Evolutionary conservation across 257 asterid genomes (phyloP).

Genomic region (Solanum sitiens): DNA sequence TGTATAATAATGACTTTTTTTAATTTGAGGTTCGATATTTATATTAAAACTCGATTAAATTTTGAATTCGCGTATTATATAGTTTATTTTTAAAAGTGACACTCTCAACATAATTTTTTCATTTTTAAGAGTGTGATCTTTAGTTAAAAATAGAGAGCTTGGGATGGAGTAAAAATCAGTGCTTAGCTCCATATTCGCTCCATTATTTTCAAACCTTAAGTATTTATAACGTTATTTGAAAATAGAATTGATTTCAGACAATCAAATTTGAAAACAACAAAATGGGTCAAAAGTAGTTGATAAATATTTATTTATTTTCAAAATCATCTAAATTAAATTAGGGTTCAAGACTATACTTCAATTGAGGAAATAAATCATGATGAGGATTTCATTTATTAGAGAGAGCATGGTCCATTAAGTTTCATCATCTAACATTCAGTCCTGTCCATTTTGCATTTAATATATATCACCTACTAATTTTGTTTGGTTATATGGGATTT

Average conservation of each 20-base stretch:
- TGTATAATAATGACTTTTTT: neutral
- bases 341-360: neutral
- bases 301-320: neutral
- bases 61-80: rapidly evolving
- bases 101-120: neutral
- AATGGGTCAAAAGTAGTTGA: neutral
- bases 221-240: neutral
- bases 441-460: neutral
- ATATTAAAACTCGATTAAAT: rapidly evolving
- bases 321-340: neutral
- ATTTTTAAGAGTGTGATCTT: neutral
- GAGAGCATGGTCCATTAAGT: neutral
- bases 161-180: neutral
- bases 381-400: neutral
- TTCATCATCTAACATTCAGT: neutral
- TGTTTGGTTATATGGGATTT: neutral
- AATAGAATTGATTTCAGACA: neutral
- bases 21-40: neutral
- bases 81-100: rapidly evolving
- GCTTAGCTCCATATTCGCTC: neutral
- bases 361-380: neutral
- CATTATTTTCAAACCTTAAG: neutral
- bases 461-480: neutral
- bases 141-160: neutral
- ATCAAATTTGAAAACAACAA: neutral